A percentile compares a stretch with the other conserved stretches of the same genome.
These are phyloP conservation scores for Pelargonium hybrid DNA, from an alignment of 441 rosid genomes.

Conservation along the genomic window DNA sequence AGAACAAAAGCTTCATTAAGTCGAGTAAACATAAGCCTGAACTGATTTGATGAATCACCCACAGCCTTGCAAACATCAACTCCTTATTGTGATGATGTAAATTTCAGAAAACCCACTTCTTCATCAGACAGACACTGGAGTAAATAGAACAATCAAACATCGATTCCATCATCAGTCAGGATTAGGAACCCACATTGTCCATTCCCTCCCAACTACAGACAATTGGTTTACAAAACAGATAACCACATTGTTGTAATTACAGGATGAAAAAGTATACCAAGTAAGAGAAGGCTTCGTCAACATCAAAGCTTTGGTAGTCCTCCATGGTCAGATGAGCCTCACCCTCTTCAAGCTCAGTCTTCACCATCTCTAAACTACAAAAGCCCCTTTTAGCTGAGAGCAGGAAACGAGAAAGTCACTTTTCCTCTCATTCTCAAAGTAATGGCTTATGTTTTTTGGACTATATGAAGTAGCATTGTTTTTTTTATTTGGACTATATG, in stretches of 20 bases:
- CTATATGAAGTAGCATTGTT: conserved; percentile 1
- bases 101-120: background rate
- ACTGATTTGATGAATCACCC: background rate
- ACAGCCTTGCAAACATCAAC: background rate
- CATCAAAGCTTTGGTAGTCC: conserved; percentile 2
- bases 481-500: background rate
- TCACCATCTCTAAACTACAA: conserved; percentile 4
- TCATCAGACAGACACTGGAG: background rate
- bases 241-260: background rate
- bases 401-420: background rate
- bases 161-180: background rate
- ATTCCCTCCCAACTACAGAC: background rate
- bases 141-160: background rate
- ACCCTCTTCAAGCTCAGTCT: conserved; percentile 6
- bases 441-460: background rate
- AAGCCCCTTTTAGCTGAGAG: background rate
- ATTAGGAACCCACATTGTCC: conserved; percentile 3
- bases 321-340: background rate
- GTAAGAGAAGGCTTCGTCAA: conserved; percentile 7
- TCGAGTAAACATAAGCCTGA: background rate
- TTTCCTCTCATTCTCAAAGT: background rate
- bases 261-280: background rate
- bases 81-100: background rate
- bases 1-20: background rate
- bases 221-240: background rate